These are phyloP conservation scores for Chalciporus piperatus DNA, from an alignment of 768 basidiomycete genomes.

Conservation along the genomic window DNA sequence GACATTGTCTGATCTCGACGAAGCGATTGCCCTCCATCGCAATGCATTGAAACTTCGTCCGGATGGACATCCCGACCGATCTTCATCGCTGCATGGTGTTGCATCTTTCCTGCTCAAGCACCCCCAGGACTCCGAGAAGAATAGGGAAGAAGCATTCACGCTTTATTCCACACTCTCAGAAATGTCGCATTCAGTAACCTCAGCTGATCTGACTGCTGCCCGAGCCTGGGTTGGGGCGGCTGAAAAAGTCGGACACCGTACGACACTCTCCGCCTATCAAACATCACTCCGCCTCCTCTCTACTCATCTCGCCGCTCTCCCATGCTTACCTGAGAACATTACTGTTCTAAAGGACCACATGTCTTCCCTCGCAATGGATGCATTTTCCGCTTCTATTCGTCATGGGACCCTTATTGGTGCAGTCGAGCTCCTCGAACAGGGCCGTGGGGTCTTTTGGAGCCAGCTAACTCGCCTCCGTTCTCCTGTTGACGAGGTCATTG, in stretches of 20 bases:
- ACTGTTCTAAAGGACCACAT: neutral
- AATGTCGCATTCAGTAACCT: too few relatives aligned
- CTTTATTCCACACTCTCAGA: too few relatives aligned
- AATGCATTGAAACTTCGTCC: too few relatives aligned
- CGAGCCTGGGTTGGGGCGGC: too few relatives aligned
- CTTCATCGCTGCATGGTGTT: too few relatives aligned
- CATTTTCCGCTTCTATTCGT: constrained; percentile 11
- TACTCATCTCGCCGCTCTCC: neutral
- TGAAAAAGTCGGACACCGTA: too few relatives aligned
- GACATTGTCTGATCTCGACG: too few relatives aligned
- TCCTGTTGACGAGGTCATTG: neutral
- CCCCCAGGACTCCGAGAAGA: neutral
- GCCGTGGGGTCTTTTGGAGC: constrained; percentile 18
- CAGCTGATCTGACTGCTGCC: too few relatives aligned
- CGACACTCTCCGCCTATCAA: neutral
- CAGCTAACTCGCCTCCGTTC: constrained; percentile 13
- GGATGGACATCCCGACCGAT: too few relatives aligned
- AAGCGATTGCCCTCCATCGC: too few relatives aligned
- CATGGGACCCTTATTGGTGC: constrained; percentile 3
- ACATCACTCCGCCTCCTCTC: neutral
- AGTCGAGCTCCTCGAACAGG: constrained; percentile 31
- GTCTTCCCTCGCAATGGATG: constrained; percentile 6
- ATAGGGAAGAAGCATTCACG: too few relatives aligned
- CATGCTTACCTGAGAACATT: neutral
- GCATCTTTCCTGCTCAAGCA: too few relatives aligned